Conservation (phyloP, 768 basidiomycete genomes). For the Mycena maculata region DNA sequence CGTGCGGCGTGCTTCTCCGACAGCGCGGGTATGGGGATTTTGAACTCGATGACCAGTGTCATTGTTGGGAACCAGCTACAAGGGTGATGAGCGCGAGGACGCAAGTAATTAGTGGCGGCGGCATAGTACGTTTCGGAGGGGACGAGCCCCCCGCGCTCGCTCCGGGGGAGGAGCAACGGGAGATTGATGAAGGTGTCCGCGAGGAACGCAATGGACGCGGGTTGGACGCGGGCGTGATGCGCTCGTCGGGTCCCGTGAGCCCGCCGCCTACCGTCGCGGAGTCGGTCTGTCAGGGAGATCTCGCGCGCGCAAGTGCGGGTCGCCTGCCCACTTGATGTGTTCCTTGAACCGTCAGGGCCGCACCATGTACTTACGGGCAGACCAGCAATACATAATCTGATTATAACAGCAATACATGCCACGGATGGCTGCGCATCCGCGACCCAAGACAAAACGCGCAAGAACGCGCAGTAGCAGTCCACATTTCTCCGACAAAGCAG, state of each 20-base stretch:
- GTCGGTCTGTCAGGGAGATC: slow-evolving; percentile 54
- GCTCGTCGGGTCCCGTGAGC: slow-evolving; percentile 55
- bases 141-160: slow-evolving; percentile 52
- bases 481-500: not conserved
- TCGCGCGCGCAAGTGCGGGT: slow-evolving; percentile 51
- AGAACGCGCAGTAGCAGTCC: too few relatives aligned
- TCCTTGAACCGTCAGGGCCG: slow-evolving; percentile 42
- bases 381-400: too few relatives aligned
- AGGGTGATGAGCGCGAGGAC: not conserved
- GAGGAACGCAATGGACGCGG: slow-evolving; percentile 64
- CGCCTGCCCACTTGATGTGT: slow-evolving; percentile 52
- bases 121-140: slow-evolving; percentile 31
- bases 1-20: slow-evolving; percentile 55
- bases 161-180: slow-evolving; percentile 59
- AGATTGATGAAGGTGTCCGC: slow-evolving; percentile 64
- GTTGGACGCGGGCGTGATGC: slow-evolving; percentile 56
- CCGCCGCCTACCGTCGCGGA: slow-evolving; percentile 60
- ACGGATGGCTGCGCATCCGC: too few relatives aligned
- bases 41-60: slow-evolving; percentile 71
- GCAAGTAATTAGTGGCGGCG: too few relatives aligned
- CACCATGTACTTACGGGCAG: slow-evolving; percentile 34
- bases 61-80: slow-evolving; percentile 74
- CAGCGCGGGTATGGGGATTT: slow-evolving; percentile 63
- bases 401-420: too few relatives aligned
- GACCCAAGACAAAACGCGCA: too few relatives aligned